Conservation (phyloP, 805 yeast genomes). For the Kluyveromyces wickerhamii region DNA sequence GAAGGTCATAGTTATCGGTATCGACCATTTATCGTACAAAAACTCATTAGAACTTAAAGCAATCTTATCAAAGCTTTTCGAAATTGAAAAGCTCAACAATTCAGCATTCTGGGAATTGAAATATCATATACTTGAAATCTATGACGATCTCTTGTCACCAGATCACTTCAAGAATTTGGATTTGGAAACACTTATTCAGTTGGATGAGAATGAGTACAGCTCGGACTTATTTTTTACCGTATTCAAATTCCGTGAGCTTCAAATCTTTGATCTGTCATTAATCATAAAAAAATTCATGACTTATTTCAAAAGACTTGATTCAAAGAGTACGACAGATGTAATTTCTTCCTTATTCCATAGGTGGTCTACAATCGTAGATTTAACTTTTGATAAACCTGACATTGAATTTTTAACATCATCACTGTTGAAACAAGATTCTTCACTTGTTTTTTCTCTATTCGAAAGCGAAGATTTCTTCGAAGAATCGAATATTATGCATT, state of each 20-base stretch:
- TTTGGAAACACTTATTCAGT: constrained; percentile 1
- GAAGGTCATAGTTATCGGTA: constrained; percentile 34
- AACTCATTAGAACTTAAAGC: constrained; percentile 19
- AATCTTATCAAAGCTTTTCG: constrained; percentile 22
- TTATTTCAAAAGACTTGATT: constrained; percentile 13
- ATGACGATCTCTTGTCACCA: constrained; percentile 31
- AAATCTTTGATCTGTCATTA: constrained; percentile 20
- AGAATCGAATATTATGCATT: constrained; percentile 34
- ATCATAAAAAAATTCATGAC: constrained; percentile 21
- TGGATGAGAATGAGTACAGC: constrained; percentile 8
- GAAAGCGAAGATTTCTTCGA: constrained; percentile 40
- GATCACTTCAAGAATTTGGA: constrained; percentile 16
- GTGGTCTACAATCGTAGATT: constrained; percentile 47
- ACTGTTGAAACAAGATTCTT: constrained; percentile 20
- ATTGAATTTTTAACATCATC: constrained; percentile 25
- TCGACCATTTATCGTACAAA: constrained; percentile 29
- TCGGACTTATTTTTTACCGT: constrained; percentile 29
- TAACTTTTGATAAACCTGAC: constrained; percentile 26
- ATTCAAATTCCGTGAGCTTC: constrained; percentile 46
- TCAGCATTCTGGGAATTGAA: constrained; percentile 38
- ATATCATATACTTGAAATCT: constrained; percentile 42
- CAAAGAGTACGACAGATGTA: constrained; percentile 8
- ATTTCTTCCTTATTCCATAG: constrained; percentile 34
- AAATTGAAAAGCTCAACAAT: constrained; percentile 10
- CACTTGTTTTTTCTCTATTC: constrained; percentile 22